Conservation (phyloP, 768 basidiomycete species). For the Strobilomyces dryophilus region DNA sequence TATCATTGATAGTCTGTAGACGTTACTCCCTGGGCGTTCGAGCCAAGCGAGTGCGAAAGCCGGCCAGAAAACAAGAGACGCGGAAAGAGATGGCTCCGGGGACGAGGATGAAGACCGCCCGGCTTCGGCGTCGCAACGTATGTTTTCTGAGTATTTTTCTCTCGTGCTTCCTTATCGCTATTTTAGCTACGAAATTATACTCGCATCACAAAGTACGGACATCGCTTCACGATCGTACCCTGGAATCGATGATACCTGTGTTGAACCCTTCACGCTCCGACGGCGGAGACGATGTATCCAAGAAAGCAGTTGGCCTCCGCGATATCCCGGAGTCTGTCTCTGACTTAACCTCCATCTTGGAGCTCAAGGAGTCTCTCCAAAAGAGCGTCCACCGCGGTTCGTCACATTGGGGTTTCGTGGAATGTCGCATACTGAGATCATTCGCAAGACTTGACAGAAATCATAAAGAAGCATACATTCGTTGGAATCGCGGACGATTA, state of each 20-base stretch:
- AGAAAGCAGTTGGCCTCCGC: conserved; percentile 29
- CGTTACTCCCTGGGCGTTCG: conserved; percentile 53
- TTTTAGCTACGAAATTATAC: conserved; percentile 44
- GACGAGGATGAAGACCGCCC: conserved; percentile 30
- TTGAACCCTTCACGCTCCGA: conserved; percentile 47
- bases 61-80: conserved; percentile 37
- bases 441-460: conserved; percentile 68
- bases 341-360: conserved; percentile 67
- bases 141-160: background rate
- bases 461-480: conserved; percentile 83
- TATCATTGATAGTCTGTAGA: conserved; percentile 35
- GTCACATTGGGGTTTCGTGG: conserved; percentile 17
- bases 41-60: conserved; percentile 25
- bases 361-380: conserved; percentile 53
- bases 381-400: conserved; percentile 69
- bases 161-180: conserved; percentile 2
- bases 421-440: background rate
- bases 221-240: conserved; percentile 79
- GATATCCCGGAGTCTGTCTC: conserved; percentile 76
- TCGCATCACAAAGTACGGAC: conserved; percentile 93
- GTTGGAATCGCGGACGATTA: conserved; percentile 85
- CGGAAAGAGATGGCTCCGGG: conserved; percentile 30
- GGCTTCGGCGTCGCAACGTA: conserved; percentile 25
- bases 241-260: conserved; percentile 92
- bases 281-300: conserved; percentile 14